Base-by-base conservation (phyloP, 768 basidiomycete species). In the Podaxis sp. region DNA sequence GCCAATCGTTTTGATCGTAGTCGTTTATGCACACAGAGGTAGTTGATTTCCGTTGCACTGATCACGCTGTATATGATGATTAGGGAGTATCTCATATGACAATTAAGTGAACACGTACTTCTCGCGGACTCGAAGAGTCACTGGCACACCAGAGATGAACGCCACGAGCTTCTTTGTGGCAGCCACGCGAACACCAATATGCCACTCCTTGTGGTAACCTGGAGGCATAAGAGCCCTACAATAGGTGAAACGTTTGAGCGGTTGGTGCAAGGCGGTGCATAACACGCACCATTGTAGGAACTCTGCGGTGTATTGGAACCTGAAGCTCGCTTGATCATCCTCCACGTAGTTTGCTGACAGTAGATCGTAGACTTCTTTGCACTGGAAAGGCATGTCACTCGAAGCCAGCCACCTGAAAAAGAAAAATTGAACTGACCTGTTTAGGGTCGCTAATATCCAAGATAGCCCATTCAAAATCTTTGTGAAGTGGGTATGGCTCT, bases 11-110 rank as follows among this genome's bases (percentile, higher is more conserved):
- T 98, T 0, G 93, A 91, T 16, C 97, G 89, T 37, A 98, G 77
- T 73, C 97, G 98, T 79, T 99, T 99, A 82, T 97, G 95, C 1
- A 98, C 88, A 68, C 94, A 96, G 53, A 99, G 88, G 74, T 92
- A 98, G 73, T 98, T 99, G 77, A 99, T 95, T 74, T 98, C 97
- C 71, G 87, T 88, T 44, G 87, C 85, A 28, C 73, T 76, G 69
- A 98, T 81, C 4, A 78, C 74, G 50, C 91, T 95, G 37, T 65
- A n/a, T 61, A 50, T 23, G 48, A 23, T 25, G n/a, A 10, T 55
- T 18, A 55, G 42, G 14, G 61, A 42, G 21, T 36, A 21, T 18
- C 16, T 38, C 46, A 21, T 18, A 25, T 4, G 47, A 59, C 25
- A 35, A 47, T 4, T 32, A 57, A 54, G 9, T n/a, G 44, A 55